Percentiles rank a stretch among this genome's conserved stretches.
These are phyloP conservation scores for Oleoguttula mirabilis DNA, from an alignment of 495 filamentous ascomycete species.

Conservation along the genomic window DNA sequence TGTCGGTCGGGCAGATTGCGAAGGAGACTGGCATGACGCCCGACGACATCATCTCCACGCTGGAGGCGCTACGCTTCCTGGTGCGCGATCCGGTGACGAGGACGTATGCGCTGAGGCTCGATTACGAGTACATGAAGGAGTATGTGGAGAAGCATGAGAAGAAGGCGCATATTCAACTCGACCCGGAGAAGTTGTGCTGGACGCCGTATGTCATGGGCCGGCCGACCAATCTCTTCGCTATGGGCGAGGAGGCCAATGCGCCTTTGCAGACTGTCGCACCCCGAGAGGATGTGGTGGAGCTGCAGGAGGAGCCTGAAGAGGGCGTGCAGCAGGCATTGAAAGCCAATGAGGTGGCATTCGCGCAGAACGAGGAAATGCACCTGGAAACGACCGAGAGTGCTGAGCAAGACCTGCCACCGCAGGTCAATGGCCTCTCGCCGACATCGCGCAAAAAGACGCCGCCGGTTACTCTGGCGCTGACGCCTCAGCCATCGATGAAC, in stretches of 20 bases:
- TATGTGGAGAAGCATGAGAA: slow-evolving; percentile 77
- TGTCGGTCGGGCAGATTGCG: slow-evolving; percentile 66
- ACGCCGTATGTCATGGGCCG: slow-evolving; percentile 96
- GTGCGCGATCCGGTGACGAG: slow-evolving; percentile 82
- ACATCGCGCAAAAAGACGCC: slow-evolving; percentile 6
- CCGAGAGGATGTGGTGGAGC: slow-evolving; percentile 53
- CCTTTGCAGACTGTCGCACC: slow-evolving; percentile 81
- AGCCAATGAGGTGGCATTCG: slow-evolving; percentile 7
- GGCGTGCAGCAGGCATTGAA: slow-evolving; percentile 25
- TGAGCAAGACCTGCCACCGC: slow-evolving; percentile 4
- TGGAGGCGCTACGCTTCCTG: slow-evolving; percentile 78
- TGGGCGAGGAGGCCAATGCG: slow-evolving; percentile 51
- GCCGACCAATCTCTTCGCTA: slow-evolving; percentile 38
- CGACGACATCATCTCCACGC: slow-evolving; percentile 85
- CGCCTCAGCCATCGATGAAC: slow-evolving; percentile 13
- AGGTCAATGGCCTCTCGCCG: not conserved
- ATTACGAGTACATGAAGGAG: slow-evolving; percentile 66
- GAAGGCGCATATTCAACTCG: slow-evolving; percentile 76
- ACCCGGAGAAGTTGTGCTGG: slow-evolving; percentile 74
- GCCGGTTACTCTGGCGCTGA: slow-evolving; percentile 5
- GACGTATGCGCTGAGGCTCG: slow-evolving; percentile 76
- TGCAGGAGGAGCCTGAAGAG: slow-evolving; percentile 29
- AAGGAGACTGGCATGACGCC: slow-evolving; percentile 89
- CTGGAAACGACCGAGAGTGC: slow-evolving; percentile 8
- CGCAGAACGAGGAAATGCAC: not conserved